Conservation (phyloP, 192 early-diverging fungal species). For the Umbelopsis ramanniana region DNA sequence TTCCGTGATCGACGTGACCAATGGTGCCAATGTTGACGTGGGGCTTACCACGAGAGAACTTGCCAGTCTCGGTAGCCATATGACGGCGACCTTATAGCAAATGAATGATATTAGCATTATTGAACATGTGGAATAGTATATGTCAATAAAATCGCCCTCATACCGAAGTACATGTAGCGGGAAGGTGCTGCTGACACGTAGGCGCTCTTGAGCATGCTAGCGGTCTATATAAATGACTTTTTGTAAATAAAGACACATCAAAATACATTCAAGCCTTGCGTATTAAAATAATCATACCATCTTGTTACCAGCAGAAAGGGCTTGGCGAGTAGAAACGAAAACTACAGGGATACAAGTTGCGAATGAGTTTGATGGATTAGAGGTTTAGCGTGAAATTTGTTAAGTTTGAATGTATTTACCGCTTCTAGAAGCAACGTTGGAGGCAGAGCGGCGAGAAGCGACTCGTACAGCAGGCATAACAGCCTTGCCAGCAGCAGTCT, state of each 20-base stretch:
- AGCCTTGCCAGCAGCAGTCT: slow-evolving; percentile 41
- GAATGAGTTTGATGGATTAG: neutral
- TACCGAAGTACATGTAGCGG: slow-evolving; percentile 38
- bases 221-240: slow-evolving; percentile 16
- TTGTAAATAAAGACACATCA: neutral
- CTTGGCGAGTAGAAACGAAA: slow-evolving; percentile 29
- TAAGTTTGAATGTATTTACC: slow-evolving; percentile 21
- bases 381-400: neutral
- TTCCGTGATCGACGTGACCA: slow-evolving; percentile 99
- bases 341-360: slow-evolving; percentile 15
- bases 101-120: neutral
- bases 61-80: slow-evolving; percentile 56
- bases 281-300: slow-evolving; percentile 21
- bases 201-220: slow-evolving; percentile 38
- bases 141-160: neutral
- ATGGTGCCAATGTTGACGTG: slow-evolving; percentile 99
- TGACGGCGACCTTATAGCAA: slow-evolving; percentile 31
- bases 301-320: slow-evolving; percentile 38
- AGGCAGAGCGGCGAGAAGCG: slow-evolving; percentile 38
- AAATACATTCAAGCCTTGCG: neutral
- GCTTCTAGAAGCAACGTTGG: slow-evolving; percentile 32
- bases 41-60: slow-evolving; percentile 87
- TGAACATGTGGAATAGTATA: neutral
- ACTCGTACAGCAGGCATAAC: slow-evolving; percentile 39
- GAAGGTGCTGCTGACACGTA: slow-evolving; percentile 39